Evolutionary conservation across 768 basidiomycete genomes (phyloP).

Genomic region (Pleurotus platypus): DNA sequence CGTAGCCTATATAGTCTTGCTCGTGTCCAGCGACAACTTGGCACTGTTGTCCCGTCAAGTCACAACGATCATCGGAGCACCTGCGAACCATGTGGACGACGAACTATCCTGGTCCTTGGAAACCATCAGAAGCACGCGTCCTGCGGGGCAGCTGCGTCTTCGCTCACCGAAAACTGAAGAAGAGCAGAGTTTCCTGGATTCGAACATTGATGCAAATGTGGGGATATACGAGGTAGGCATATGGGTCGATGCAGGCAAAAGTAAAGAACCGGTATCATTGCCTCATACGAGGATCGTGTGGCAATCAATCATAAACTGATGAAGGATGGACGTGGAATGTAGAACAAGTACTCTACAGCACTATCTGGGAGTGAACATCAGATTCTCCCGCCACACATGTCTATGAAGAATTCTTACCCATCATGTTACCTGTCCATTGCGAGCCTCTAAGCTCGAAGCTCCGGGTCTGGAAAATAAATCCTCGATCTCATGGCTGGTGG

Average conservation of each 20-base stretch:
- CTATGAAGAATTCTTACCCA: not conserved
- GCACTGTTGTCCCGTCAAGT: slow-evolving; percentile 31
- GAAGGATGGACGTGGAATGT: not conserved
- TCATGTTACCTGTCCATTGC: too few species aligned
- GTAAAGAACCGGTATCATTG: slow-evolving; percentile 31
- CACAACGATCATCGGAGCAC: slow-evolving; percentile 43
- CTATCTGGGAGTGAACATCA: not conserved
- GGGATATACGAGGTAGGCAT: slow-evolving; percentile 54
- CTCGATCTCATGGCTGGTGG: not conserved
- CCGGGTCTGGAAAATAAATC: not conserved
- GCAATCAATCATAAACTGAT: slow-evolving; percentile 12
- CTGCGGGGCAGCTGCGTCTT: slow-evolving; percentile 17
- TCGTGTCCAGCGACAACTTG: slow-evolving; percentile 29
- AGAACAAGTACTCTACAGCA: not conserved
- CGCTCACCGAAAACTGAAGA: slow-evolving; percentile 34
- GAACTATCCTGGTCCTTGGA: slow-evolving; percentile 41
- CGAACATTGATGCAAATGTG: slow-evolving; percentile 22
- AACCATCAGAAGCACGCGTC: slow-evolving; percentile 19
- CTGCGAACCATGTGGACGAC: slow-evolving; percentile 23
- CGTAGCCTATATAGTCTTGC: slow-evolving; percentile 45
- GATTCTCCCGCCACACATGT: not conserved
- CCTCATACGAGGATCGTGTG: slow-evolving; percentile 52
- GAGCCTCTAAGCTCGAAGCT: too few species aligned
- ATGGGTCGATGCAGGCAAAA: slow-evolving; percentile 23
- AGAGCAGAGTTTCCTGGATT: slow-evolving; percentile 29